A percentile compares a stretch with the other conserved stretches of the same genome.
Conservation (phyloP, 129 eudicot species). For the Flaveria brownii region DNA sequence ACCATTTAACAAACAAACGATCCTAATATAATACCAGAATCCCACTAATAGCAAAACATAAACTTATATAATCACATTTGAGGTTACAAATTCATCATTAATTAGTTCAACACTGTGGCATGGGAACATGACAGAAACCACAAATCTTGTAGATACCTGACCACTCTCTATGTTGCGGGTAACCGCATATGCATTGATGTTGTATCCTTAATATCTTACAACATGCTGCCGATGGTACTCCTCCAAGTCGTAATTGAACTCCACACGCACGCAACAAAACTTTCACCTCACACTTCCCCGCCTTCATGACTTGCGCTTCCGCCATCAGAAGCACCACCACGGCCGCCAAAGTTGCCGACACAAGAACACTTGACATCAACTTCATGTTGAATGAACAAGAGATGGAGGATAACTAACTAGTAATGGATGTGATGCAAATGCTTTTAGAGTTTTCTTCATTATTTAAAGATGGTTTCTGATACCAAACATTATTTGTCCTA, state of each 20-base stretch:
- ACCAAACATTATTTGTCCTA: too few relatives aligned
- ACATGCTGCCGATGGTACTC: not conserved
- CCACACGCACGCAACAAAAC: constrained; percentile 2
- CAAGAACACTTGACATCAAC: not conserved
- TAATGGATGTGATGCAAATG: too few relatives aligned
- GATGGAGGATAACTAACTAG: too few relatives aligned
- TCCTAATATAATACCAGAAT: too few relatives aligned
- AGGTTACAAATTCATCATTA: not conserved
- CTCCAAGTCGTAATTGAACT: constrained; percentile 13
- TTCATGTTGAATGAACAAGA: constrained; percentile 13
- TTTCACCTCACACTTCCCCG: not conserved
- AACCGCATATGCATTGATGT: constrained; percentile 5
- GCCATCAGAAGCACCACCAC: constrained; percentile 17
- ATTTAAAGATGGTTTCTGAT: too few relatives aligned
- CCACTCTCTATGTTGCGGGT: constrained; percentile 16
- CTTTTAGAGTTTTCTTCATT: too few relatives aligned
- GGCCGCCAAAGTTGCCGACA: not conserved
- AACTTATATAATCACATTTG: not conserved
- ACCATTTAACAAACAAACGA: too few relatives aligned
- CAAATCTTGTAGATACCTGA: constrained; percentile 17
- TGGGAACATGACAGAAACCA: constrained; percentile 13
- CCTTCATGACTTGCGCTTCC: not conserved
- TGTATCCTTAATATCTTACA: not conserved
- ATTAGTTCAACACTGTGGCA: not conserved
- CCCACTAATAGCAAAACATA: too few relatives aligned